Conservation (phyloP, 2,329 filamentous ascomycete species). For the Cladosporium cucumerinum region DNA sequence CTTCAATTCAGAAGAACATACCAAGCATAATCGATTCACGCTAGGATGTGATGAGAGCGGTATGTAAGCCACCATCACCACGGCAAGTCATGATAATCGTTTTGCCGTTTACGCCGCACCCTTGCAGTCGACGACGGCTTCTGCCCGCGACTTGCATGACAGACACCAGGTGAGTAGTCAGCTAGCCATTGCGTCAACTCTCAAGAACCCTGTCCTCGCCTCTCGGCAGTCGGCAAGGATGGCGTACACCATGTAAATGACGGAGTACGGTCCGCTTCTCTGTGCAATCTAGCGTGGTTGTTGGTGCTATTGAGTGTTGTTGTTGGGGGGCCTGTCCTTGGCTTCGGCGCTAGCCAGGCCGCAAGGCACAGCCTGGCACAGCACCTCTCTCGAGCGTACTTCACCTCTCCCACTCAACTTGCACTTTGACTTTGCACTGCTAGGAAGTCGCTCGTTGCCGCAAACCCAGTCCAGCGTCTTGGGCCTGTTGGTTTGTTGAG, state of each 20-base stretch:
- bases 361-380: background rate
- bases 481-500: background rate
- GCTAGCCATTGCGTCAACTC: background rate
- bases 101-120: slow-evolving; percentile 2
- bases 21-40: background rate
- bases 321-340: background rate
- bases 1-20: background rate
- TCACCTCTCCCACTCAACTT: background rate
- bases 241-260: background rate
- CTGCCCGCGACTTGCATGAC: background rate
- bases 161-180: background rate
- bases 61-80: background rate
- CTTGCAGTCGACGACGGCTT: background rate
- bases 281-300: background rate
- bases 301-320: background rate
- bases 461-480: background rate
- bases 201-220: background rate
- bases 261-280: background rate
- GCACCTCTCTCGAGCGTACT: background rate
- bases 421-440: background rate
- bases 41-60: background rate
- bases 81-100: background rate
- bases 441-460: background rate
- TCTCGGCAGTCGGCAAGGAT: background rate
- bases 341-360: background rate